Conservation (phyloP, 495 filamentous ascomycete species). For the Thermochaetoides thermophila region DNA sequence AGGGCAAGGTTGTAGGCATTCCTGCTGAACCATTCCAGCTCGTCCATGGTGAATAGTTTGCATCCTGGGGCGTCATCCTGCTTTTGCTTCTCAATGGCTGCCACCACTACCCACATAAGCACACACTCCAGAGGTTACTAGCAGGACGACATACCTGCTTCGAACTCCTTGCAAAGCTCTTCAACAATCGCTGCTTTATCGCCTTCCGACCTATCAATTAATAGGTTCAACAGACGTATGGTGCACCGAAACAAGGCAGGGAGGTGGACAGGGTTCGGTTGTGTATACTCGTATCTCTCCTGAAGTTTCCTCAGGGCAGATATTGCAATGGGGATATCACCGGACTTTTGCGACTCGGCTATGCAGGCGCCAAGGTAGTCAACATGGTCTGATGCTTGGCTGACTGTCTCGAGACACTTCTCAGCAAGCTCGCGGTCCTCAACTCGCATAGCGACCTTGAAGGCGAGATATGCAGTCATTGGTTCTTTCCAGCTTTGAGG, state of each 20-base stretch:
- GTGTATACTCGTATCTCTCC: slow-evolving; percentile 35
- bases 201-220: slow-evolving; percentile 31
- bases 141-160: slow-evolving; percentile 35
- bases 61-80: slow-evolving; percentile 9
- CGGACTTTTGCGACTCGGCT: slow-evolving; percentile 52
- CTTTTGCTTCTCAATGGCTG: slow-evolving; percentile 29
- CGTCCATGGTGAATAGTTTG: slow-evolving; percentile 37
- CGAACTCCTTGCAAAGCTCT: slow-evolving; percentile 47
- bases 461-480: slow-evolving; percentile 56
- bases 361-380: slow-evolving; percentile 62
- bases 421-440: slow-evolving; percentile 43
- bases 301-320: slow-evolving; percentile 43
- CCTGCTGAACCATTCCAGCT: slow-evolving; percentile 70
- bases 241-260: slow-evolving; percentile 52
- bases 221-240: slow-evolving; percentile 41
- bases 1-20: slow-evolving; percentile 64
- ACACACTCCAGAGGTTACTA: not conserved
- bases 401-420: slow-evolving; percentile 41
- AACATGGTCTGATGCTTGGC: slow-evolving; percentile 30
- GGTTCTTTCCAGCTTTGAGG: slow-evolving; percentile 38
- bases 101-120: slow-evolving; percentile 24
- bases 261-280: slow-evolving; percentile 41
- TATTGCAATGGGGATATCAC: slow-evolving; percentile 43
- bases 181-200: slow-evolving; percentile 19
- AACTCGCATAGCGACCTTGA: slow-evolving; percentile 52